Evolutionary conservation across 306 rosid genomes (phyloP), one percentile per base, ranked within the genome.

Genomic region (Herpetospermum pedunculosum): DNA sequence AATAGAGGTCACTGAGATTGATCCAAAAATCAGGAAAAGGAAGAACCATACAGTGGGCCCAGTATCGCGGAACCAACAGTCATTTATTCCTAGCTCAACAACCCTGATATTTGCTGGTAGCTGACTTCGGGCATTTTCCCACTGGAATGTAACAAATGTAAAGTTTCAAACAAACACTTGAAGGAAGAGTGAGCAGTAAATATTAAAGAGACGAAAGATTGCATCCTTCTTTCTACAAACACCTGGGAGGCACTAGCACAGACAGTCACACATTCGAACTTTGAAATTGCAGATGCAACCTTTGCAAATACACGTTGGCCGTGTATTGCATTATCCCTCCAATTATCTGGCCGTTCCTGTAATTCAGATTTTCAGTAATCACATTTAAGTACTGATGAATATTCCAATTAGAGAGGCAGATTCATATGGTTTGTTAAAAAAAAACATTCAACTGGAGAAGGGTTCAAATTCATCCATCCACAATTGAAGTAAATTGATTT

Each of bases 261-360:
- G 72, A 91, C 90, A n/a, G 96, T 91, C 9, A 94, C 92, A 4
- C 74, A 78, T 85, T 94, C 99, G 43, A 89, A 94, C 84, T 72
- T 84, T 1, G 97, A 89, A 78, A 94, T 91, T 3, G 89, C 92
- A 72, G 91, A 76, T 23, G 99, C 99, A 11, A 84, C 87, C 79
- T 70, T 81, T 2, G 73, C 84, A 75, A 89, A 91, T 29, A 83
- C 90, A 1, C 18, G 29, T 76, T 94, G 99, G 46, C 73, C 91
- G 70, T 77, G 96, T 60, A 65, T 72, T 5, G 92, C 99, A 25
- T 62, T 69, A 44, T 87, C 87, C 77, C 97, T 83, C 99, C 99
- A 94, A 80, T 91, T 94, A 81, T 94, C 99, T 0, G 84, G 47
- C 37, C 99, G 95, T 82, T 94, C 99, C 97, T 94, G 77, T 60